These are phyloP conservation scores for Boletus nobilissimus DNA, from an alignment of 1,284 basidiomycete species.

Conservation along the genomic window DNA sequence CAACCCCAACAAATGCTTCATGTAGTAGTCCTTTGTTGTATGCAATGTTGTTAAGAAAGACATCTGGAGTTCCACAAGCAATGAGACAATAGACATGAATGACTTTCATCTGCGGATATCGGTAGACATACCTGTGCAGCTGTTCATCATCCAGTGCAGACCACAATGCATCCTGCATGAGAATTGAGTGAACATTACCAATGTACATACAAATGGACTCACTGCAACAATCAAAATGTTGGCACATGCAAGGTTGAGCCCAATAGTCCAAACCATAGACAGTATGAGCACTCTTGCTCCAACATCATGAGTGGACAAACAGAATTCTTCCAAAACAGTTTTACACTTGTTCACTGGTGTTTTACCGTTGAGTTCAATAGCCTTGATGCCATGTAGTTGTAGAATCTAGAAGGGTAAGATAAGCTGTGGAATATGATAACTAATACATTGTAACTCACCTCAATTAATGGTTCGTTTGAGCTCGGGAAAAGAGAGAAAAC, in stretches of 20 bases:
- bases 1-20: background rate
- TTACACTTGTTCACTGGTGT: background rate
- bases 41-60: background rate
- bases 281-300: conserved; percentile 32
- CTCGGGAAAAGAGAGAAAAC: background rate
- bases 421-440: no score
- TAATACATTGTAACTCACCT: background rate
- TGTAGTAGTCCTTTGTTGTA: background rate
- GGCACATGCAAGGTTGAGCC: conserved; percentile 36
- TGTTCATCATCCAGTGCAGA: conserved; percentile 28
- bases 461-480: background rate
- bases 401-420: conserved; percentile 14
- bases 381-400: conserved; percentile 11
- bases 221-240: conserved; percentile 39
- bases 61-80: background rate
- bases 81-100: conserved; percentile 27
- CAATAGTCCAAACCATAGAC: conserved; percentile 29
- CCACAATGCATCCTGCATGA: conserved; percentile 24
- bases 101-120: conserved; percentile 17
- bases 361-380: conserved; percentile 23
- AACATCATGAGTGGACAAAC: background rate
- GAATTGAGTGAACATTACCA: background rate
- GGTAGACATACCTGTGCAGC: background rate
- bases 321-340: conserved; percentile 5
- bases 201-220: conserved; percentile 1